Evolutionary conservation across 2,329 filamentous ascomycete species (phyloP).

Genomic region (Alternaria atra): DNA sequence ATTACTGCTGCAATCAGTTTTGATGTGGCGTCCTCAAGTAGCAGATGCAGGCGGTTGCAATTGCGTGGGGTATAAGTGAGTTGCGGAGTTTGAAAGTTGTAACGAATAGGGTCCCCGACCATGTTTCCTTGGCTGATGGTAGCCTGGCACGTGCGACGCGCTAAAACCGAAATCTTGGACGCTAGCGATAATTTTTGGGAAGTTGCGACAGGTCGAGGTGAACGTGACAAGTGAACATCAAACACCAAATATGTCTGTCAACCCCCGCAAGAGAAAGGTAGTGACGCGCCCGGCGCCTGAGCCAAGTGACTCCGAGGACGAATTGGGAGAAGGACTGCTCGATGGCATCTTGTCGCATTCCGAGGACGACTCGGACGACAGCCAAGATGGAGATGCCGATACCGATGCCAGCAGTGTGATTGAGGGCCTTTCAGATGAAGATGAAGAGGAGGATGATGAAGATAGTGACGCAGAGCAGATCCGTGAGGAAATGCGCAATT

Average conservation of each 20-base stretch:
- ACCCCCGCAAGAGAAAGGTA: slow-evolving; percentile 61
- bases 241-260: slow-evolving; percentile 49
- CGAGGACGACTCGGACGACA: slow-evolving; percentile 50
- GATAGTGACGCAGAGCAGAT: slow-evolving; percentile 55
- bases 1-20: slow-evolving; percentile 32
- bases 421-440: slow-evolving; percentile 44
- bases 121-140: slow-evolving; percentile 16
- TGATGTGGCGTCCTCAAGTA: slow-evolving; percentile 7
- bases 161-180: slow-evolving; percentile 39
- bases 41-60: slow-evolving; percentile 1
- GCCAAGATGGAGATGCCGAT: slow-evolving; percentile 31
- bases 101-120: slow-evolving; percentile 2
- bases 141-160: slow-evolving; percentile 22
- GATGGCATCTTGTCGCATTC: slow-evolving; percentile 55
- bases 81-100: slow-evolving; percentile 7
- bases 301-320: slow-evolving; percentile 44
- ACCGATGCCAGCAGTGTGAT: slow-evolving; percentile 46
- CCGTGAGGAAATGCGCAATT: slow-evolving; percentile 55
- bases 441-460: slow-evolving; percentile 45
- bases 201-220: slow-evolving; percentile 11
- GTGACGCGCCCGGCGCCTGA: slow-evolving; percentile 47
- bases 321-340: slow-evolving; percentile 51
- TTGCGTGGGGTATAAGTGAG: slow-evolving; percentile 8
- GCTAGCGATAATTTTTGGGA: slow-evolving; percentile 29
- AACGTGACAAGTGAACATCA: slow-evolving; percentile 10